Evolutionary conservation across 2,329 filamentous ascomycete species (phyloP).

Genomic region (Colletotrichum cuscutae): DNA sequence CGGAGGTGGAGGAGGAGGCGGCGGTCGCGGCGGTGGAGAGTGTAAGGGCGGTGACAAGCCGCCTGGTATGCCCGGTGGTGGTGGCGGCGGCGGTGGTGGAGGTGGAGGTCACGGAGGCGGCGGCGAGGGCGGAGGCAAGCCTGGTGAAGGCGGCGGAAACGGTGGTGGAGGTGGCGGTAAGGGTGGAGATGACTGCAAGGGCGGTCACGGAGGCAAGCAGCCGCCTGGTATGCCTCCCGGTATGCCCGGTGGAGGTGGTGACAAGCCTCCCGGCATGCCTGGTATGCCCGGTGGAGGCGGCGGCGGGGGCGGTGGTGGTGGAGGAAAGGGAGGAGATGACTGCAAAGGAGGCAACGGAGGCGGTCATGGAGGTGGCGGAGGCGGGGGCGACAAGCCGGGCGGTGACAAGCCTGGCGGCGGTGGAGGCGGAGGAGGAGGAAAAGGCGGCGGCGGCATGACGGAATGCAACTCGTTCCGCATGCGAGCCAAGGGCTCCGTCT

Average conservation of each 20-base stretch:
- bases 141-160: background rate
- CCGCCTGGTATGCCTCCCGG: no score
- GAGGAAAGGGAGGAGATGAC: no score
- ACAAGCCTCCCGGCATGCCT: background rate
- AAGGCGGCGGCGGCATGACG: background rate
- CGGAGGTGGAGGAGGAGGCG: background rate
- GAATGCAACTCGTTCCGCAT: constrained; percentile 58
- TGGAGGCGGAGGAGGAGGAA: background rate
- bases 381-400: background rate
- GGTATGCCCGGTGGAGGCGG: background rate
- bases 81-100: background rate
- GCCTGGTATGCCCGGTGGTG: background rate
- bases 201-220: background rate
- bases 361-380: background rate
- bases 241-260: background rate
- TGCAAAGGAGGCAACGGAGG: no score
- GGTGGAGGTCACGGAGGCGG: background rate
- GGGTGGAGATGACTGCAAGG: background rate
- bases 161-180: background rate
- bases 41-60: background rate
- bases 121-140: background rate
- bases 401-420: background rate
- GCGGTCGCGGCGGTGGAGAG: background rate
- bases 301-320: background rate
- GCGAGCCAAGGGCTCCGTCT: constrained; percentile 56